These are phyloP conservation scores for Epicoccum sorghinum DNA, from an alignment of 2,329 filamentous ascomycete species.

Conservation along the genomic window DNA sequence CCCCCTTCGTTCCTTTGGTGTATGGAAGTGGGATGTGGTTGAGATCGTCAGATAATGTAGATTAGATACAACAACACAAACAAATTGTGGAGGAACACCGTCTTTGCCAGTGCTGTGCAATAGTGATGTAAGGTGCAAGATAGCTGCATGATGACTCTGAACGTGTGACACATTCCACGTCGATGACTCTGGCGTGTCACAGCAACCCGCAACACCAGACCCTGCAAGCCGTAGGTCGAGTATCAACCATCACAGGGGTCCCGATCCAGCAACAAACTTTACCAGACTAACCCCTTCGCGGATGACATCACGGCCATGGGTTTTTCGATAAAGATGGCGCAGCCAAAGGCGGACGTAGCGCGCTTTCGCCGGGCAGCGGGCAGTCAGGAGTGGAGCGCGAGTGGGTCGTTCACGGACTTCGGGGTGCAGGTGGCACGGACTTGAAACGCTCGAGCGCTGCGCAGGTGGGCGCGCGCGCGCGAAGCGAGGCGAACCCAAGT, in stretches of 20 bases:
- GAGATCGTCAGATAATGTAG: conserved; percentile 45
- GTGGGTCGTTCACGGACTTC: conserved; percentile 16
- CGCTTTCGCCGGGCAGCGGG: conserved; percentile 1
- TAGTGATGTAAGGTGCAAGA: conserved; percentile 3
- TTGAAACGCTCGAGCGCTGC: conserved; percentile 16
- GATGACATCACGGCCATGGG: conserved; percentile 14
- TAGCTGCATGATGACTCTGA: conserved; percentile 10
- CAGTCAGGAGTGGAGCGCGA: conserved; percentile 4
- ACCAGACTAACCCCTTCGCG: conserved; percentile 12
- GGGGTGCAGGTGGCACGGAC: conserved; percentile 18
- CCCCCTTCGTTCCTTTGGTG: conserved; percentile 36
- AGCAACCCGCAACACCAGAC: conserved; percentile 5
- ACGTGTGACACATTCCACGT: conserved; percentile 13
- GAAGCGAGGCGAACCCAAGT: no score
- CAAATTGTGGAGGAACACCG: conserved; percentile 23
- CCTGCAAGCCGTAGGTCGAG: neutral
- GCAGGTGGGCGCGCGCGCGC: no score
- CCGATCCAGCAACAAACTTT: conserved; percentile 2
- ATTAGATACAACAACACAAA: conserved; percentile 27
- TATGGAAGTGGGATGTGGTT: conserved; percentile 34
- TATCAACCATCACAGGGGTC: neutral
- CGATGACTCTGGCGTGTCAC: conserved; percentile 4
- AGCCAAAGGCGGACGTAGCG: conserved; percentile 14
- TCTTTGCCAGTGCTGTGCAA: conserved; percentile 1
- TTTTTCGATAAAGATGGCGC: conserved; percentile 12